phyloP scores from a whole-genome alignment of 495 filamentous ascomycete species.

The Penicillium antarcticum region DNA sequence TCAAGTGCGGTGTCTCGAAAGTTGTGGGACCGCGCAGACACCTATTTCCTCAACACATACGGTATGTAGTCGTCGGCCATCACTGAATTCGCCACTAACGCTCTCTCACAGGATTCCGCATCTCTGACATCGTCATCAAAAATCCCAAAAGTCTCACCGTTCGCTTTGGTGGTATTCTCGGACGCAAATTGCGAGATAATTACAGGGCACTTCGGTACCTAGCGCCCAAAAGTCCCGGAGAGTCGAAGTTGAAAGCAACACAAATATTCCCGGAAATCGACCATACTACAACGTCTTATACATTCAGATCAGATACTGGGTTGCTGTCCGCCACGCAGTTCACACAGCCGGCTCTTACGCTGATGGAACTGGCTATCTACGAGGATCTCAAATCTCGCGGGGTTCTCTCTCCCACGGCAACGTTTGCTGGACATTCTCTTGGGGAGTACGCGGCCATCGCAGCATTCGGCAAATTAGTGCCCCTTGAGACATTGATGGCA shows the following conservation, averaged over 20 bases:
- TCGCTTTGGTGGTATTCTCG: conserved; percentile 39
- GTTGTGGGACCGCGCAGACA: conserved; percentile 41
- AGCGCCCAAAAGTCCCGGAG: too few species aligned
- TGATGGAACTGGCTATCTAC: conserved; percentile 35
- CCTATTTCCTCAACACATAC: conserved; percentile 28
- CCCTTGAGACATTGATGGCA: conserved; percentile 22
- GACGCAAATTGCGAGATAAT: too few species aligned
- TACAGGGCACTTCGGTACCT: too few species aligned
- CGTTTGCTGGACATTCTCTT: conserved; percentile 42
- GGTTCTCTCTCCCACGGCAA: conserved; percentile 21
- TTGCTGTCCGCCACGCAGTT: conserved; percentile 41
- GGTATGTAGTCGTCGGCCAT: too few species aligned
- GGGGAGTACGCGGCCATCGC: conserved; percentile 38
- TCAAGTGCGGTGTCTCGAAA: conserved; percentile 25
- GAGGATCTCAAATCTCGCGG: conserved; percentile 29
- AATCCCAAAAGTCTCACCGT: conserved; percentile 40
- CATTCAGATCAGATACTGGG: too few species aligned
- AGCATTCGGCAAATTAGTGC: conserved; percentile 23
- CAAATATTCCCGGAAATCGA: too few species aligned
- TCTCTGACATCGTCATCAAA: conserved; percentile 22
- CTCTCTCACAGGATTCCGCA: too few species aligned
- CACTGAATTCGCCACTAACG: too few species aligned
- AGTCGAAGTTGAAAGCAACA: too few species aligned
- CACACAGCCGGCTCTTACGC: conserved; percentile 36
- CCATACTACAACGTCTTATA: too few species aligned